Percentiles rank a stretch among this genome's conserved stretches.
These are phyloP conservation scores for Cladophialophora immunda DNA, from an alignment of 2,329 filamentous ascomycete genomes.

Conservation along the genomic window DNA sequence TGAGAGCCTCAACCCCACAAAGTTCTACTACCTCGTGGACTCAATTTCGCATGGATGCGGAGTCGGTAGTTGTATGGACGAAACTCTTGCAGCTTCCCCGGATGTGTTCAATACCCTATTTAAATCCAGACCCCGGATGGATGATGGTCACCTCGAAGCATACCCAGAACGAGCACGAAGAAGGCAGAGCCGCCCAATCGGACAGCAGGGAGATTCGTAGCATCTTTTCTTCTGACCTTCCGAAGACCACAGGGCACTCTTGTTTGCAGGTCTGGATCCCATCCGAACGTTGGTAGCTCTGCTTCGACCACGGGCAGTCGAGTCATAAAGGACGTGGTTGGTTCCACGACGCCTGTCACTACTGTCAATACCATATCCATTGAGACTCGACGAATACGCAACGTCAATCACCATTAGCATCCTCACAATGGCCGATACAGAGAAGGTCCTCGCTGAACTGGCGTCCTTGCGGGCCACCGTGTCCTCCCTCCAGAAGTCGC, in stretches of 20 bases:
- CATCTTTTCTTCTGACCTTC: neutral
- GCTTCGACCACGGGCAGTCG: neutral
- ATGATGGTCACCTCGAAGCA: neutral
- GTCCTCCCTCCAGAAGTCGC: conserved; percentile 17
- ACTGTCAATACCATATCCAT: neutral
- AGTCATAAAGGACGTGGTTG: neutral
- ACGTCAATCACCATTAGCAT: neutral
- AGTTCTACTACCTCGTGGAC: neutral
- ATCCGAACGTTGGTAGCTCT: neutral
- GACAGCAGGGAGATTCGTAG: neutral
- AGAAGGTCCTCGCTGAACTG: conserved; percentile 12
- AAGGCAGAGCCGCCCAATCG: neutral
- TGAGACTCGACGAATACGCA: neutral
- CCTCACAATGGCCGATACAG: conserved; percentile 4
- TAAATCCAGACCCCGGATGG: neutral
- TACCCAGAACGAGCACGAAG: neutral
- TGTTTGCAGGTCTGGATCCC: neutral
- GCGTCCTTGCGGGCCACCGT: conserved; percentile 16
- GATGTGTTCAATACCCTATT: conserved; percentile 5
- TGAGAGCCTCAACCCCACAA: conserved; percentile 1
- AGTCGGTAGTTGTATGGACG: neutral
- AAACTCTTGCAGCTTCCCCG: neutral
- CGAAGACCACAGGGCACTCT: neutral
- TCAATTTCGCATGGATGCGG: neutral
- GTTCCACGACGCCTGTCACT: neutral